These are phyloP conservation scores for Setomelanomma holmii DNA, from an alignment of 2,329 filamentous ascomycete species.

Conservation along the genomic window DNA sequence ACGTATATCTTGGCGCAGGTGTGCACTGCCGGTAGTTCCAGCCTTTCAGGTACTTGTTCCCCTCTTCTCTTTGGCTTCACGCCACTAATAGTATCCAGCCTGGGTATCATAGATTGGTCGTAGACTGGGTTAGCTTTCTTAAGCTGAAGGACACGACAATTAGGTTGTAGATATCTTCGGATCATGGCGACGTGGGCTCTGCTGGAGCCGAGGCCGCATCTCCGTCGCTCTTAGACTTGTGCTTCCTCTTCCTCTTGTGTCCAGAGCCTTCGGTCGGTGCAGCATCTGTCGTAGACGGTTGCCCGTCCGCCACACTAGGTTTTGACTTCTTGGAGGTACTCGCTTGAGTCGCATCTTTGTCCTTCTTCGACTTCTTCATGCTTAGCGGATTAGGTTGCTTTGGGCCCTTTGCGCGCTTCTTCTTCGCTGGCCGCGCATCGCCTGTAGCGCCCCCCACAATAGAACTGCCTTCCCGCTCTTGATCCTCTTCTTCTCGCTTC, in stretches of 20 bases:
- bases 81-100: background rate
- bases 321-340: slow-evolving; percentile 23
- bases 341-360: slow-evolving; percentile 14
- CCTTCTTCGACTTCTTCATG: slow-evolving; percentile 72
- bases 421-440: slow-evolving; percentile 51
- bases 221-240: slow-evolving; percentile 44
- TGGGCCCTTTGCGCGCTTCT: slow-evolving; percentile 63
- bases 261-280: slow-evolving; percentile 32
- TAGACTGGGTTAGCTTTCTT: background rate
- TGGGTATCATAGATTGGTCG: slow-evolving; percentile 14
- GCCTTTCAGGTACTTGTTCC: background rate
- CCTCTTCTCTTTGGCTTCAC: background rate
- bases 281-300: slow-evolving; percentile 14
- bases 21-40: background rate
- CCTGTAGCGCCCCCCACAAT: slow-evolving; percentile 27
- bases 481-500: slow-evolving; percentile 54
- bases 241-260: slow-evolving; percentile 50
- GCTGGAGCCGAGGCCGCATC: slow-evolving; percentile 20
- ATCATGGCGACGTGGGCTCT: slow-evolving; percentile 32
- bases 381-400: slow-evolving; percentile 76
- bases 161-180: too few species aligned
- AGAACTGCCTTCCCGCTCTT: slow-evolving; percentile 52
- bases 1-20: background rate
- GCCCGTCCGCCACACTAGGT: slow-evolving; percentile 10
- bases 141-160: background rate